Base-by-base conservation (phyloP, 345 rosid genomes). In the Gossypium arboreum region DNA sequence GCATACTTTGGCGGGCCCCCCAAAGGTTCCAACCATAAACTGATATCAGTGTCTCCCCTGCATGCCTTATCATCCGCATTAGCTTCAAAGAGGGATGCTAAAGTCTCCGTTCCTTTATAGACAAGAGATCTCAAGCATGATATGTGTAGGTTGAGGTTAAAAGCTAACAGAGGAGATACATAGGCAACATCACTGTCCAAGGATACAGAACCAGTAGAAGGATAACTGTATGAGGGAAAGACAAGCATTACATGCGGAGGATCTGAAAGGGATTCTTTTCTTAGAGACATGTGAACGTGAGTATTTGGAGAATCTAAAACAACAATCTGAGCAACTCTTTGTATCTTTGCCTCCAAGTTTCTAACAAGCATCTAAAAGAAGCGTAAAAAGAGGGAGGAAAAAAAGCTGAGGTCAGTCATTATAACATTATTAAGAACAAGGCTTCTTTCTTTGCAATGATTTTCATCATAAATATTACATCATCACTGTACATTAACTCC, bases 141-240 rank as follows among this genome's bases (percentile, higher is more conserved):
- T 54, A 84, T 54, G 52, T 93, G 96, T 83, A 95, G 77, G 79
- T 87, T 84, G 18, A 95, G 87, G 84, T 95, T 95, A 85, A 95
- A 95, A 20, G 95, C 97, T 66, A 95, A 80, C 13, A 87, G 76
- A 12, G 98, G 96, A n/a, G 97, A 91, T 73, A 95, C 67, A 79
- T 89, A 93, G 47, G 96, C 97, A 66, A 88, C 88, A 68, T 88
- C 91, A 45, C 7, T 69, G 44, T 86, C 87, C 47, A 83, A 55
- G n/a, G 79, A 71, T 20, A 56, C 65, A 2, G 70, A 27, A 27
- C 59, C 79, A 25, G 81, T 77, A 34, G 60, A 78, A 29, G 81
- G 80, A 79, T 88, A 69, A 75, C 56, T 83, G 78, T 71, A 83
- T 0, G 90, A 80, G 20, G 97, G 97, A 80, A 93, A 90, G 62